These are phyloP conservation scores for Rhododendron simsii DNA, from an alignment of 148 eudicot genomes.

Conservation along the genomic window DNA sequence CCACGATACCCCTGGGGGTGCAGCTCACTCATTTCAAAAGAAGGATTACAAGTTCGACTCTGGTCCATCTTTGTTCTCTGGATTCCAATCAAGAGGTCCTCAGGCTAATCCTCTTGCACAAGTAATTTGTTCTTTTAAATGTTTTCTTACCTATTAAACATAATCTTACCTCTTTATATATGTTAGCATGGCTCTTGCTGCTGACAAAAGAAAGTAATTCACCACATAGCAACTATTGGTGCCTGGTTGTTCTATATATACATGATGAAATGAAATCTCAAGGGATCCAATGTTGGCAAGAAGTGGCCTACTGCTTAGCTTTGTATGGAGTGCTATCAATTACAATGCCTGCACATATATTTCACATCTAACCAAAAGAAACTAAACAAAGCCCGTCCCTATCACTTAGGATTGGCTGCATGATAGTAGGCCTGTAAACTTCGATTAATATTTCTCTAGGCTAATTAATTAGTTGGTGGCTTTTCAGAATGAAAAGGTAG, in stretches of 20 bases:
- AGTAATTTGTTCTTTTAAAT: slow-evolving; percentile 38
- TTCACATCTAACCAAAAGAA: neutral
- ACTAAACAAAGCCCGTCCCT: neutral
- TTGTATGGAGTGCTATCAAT: neutral
- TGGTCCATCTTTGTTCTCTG: slow-evolving; percentile 95
- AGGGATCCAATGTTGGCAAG: neutral
- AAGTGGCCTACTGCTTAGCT: neutral
- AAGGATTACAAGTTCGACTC: slow-evolving; percentile 91
- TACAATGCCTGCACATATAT: neutral
- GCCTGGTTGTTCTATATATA: neutral
- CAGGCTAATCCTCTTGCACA: slow-evolving; percentile 98
- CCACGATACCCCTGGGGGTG: slow-evolving; percentile 91
- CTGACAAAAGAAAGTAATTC: neutral
- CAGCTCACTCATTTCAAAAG: slow-evolving; percentile 87
- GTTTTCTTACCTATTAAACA: neutral
- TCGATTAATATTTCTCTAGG: neutral
- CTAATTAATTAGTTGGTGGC: neutral
- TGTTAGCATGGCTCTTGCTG: neutral
- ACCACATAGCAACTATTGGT: neutral
- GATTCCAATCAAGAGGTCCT: slow-evolving; percentile 94
- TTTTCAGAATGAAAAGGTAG: neutral
- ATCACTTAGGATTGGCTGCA: neutral
- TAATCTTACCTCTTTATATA: neutral
- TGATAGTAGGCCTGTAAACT: neutral
- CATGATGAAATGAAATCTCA: neutral